Base-by-base conservation (phyloP, 2,329 filamentous ascomycete genomes). In the Fusarium sp. region DNA sequence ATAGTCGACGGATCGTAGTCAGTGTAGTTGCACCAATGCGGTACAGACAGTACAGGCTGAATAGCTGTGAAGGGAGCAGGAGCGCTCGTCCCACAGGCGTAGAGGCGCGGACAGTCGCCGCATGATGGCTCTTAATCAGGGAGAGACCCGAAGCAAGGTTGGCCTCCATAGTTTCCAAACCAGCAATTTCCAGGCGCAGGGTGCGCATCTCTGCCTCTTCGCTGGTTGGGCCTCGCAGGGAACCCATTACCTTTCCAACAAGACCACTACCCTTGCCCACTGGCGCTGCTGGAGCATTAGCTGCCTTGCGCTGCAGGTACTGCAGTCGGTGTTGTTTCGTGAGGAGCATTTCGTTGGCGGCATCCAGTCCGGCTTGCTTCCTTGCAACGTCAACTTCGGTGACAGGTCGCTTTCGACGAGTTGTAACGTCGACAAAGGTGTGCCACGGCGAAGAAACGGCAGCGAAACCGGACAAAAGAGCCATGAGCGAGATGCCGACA, bases 371-470 rank as follows among this genome's bases (percentile, higher is more conserved):
- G 2, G 92, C 91, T 80, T 95, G 91, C 81, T 96, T 97, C 59
- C 95, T 89, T 58, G 90, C 86, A 57, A 97, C 88, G 75, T 96
- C 93, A 11, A 90, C 87, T 60, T 97, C 94, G 0, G 92, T 92
- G 20, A 95, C 90, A 5, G 89, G 89, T 33, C 89, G 87, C 60
- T 84, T 85, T 57, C 81, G 81, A 35, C 84, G 82, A 11, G 83
- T 80, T 54, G 90, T 85, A 43, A 88, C 89, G 33, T 91, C 90
- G 27, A 91, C 89, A 82, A 97, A 94, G 1, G 91, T 94, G 79
- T 97, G 93, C 94, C 95, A 97, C 2, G 95, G 91, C 2, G 93
- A 93, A 27, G 93, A 95, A 37, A 97, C 93, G n/a, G 94, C 94
- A 7, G 95, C 95, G 78, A 97, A 97, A 0, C 95, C 95, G 8